These are phyloP conservation scores for Crithidia thermophila DNA, from an alignment of 208 protist genomes.

Conservation along the genomic window DNA sequence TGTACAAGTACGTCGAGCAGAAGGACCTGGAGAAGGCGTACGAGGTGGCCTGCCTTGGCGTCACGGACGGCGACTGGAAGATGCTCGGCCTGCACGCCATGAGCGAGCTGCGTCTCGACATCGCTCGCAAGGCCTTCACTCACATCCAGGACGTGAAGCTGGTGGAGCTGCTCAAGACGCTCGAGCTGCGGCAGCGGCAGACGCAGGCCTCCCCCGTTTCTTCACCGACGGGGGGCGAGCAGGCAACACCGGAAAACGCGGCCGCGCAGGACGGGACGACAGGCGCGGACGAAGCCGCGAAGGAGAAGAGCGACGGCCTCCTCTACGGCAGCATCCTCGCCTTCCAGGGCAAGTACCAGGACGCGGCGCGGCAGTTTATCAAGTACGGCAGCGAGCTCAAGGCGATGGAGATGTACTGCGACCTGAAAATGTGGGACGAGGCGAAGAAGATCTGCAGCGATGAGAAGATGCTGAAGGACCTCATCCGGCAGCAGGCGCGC, in stretches of 20 bases:
- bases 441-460: constrained; percentile 92
- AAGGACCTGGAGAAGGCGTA: constrained; percentile 92
- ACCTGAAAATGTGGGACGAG: constrained; percentile 95
- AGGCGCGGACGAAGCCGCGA: constrained; percentile 9
- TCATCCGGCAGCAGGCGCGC: constrained; percentile 92
- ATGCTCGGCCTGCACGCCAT: constrained; percentile 94
- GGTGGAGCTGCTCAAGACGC: constrained; percentile 90
- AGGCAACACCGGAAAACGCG: neutral
- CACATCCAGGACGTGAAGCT: constrained; percentile 92
- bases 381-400: constrained; percentile 73
- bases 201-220: constrained; percentile 7
- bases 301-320: constrained; percentile 33
- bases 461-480: constrained; percentile 83
- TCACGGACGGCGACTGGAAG: constrained; percentile 95
- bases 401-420: constrained; percentile 95
- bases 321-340: constrained; percentile 91
- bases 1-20: constrained; percentile 93
- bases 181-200: constrained; percentile 81
- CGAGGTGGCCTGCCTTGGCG: constrained; percentile 93
- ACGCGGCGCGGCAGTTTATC: constrained; percentile 90
- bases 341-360: constrained; percentile 94
- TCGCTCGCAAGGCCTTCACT: constrained; percentile 94
- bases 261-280: neutral
- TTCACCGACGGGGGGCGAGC: constrained; percentile 6
- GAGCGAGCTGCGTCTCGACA: constrained; percentile 86